Conservation (phyloP, 352 stramenopile species). For the Phytophthora hibernalis region DNA sequence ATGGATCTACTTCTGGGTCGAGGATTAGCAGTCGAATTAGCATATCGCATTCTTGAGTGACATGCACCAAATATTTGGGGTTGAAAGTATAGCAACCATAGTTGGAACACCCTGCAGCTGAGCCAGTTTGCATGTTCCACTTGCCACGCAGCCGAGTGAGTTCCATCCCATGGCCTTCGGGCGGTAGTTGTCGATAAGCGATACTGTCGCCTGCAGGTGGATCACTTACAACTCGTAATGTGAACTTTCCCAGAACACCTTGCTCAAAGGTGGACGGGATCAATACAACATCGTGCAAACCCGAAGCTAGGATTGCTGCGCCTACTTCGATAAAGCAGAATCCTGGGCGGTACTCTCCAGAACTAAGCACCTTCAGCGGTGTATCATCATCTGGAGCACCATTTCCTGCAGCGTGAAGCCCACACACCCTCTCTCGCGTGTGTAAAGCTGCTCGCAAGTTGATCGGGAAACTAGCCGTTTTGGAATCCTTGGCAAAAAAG, state of each 20-base stretch:
- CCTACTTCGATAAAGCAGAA: slow-evolving; percentile 81
- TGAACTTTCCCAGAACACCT: slow-evolving; percentile 50
- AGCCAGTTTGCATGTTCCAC: slow-evolving; percentile 66
- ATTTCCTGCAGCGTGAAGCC: no score
- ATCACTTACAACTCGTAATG: slow-evolving; percentile 65
- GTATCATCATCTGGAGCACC: no score
- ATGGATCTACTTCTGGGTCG: slow-evolving; percentile 19
- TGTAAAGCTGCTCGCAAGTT: no score
- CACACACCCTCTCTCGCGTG: no score
- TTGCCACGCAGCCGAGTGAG: slow-evolving; percentile 43
- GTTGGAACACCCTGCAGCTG: slow-evolving; percentile 74
- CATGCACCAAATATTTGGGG: slow-evolving; percentile 74
- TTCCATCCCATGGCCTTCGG: slow-evolving; percentile 66
- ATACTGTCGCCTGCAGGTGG: slow-evolving; percentile 45
- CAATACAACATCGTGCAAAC: slow-evolving; percentile 58
- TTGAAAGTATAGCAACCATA: slow-evolving; percentile 89
- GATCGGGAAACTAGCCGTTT: no score
- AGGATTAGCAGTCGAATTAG: slow-evolving; percentile 61
- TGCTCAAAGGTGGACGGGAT: slow-evolving; percentile 83
- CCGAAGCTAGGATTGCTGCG: slow-evolving; percentile 23
- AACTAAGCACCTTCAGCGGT: no score
- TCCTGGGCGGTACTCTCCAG: no score
- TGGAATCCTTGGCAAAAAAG: no score
- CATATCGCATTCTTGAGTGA: slow-evolving; percentile 56
- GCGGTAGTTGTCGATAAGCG: slow-evolving; percentile 45